Evolutionary conservation across 306 rosid species (phyloP).

Genomic region (Prosopis cineraria): DNA sequence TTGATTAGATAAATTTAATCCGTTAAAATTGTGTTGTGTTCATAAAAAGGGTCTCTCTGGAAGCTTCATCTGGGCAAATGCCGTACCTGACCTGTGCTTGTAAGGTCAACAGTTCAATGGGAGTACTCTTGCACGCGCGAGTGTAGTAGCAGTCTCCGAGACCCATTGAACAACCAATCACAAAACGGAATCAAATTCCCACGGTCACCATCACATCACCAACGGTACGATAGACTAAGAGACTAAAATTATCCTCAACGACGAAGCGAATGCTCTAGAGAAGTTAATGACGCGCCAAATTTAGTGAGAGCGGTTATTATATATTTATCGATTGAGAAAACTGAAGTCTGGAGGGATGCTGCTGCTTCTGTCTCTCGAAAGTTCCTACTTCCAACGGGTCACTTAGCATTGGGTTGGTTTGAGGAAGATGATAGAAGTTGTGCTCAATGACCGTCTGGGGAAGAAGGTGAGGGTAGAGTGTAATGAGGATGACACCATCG

Average conservation of each 20-base stretch:
- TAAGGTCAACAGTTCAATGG: not conserved
- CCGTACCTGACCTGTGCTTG: not conserved
- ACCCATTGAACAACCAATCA: not conserved
- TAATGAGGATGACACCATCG: conserved; percentile 91
- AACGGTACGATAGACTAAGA: not conserved
- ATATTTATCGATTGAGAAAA: not conserved
- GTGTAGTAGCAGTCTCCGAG: not conserved
- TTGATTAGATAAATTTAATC: not conserved
- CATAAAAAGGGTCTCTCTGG: not conserved
- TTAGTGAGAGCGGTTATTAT: not conserved
- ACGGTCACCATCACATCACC: not conserved
- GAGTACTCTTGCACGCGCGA: not conserved
- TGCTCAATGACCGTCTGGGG: conserved; percentile 83
- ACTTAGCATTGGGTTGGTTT: conserved; percentile 24
- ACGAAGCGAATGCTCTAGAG: conserved; percentile 1
- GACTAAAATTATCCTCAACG: not conserved
- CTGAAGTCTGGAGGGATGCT: no score
- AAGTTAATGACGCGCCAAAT: not conserved
- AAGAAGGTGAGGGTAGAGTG: conserved; percentile 96
- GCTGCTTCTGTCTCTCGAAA: not conserved
- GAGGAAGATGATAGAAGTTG: conserved; percentile 85
- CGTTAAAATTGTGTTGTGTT: not conserved
- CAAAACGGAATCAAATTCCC: not conserved
- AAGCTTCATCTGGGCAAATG: not conserved
- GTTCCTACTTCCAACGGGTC: not conserved